Conservation (phyloP, 2,329 filamentous ascomycete genomes). For the Corinectria fuckeliana region DNA sequence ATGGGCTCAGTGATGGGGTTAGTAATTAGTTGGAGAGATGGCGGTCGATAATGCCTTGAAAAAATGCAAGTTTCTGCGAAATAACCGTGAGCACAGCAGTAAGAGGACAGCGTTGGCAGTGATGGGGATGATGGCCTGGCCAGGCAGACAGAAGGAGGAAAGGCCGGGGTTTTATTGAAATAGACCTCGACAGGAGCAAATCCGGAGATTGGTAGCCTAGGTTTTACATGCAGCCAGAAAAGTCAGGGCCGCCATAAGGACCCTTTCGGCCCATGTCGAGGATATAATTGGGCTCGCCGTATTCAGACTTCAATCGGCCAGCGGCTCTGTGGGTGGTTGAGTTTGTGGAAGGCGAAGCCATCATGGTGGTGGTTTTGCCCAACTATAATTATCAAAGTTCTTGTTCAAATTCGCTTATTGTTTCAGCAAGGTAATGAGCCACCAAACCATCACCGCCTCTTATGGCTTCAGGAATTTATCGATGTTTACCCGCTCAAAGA, state of each 20-base stretch:
- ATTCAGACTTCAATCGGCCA: not conserved
- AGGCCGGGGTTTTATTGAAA: not conserved
- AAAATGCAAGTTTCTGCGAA: not conserved
- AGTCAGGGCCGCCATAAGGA: not conserved
- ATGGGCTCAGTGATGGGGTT: not conserved
- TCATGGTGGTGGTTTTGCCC: not conserved
- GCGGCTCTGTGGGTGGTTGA: not conserved
- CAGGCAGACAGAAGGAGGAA: not conserved
- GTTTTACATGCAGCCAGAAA: not conserved
- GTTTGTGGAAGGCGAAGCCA: not conserved
- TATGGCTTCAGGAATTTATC: conserved; percentile 53
- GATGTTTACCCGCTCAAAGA: conserved; percentile 65
- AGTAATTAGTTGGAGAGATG: not conserved
- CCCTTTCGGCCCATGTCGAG: not conserved
- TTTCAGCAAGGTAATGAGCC: not conserved
- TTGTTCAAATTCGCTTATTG: not conserved
- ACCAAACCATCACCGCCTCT: not conserved
- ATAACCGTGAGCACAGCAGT: not conserved
- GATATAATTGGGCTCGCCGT: not conserved
- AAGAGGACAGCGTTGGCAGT: not conserved
- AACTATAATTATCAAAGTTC: not conserved
- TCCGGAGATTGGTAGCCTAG: not conserved
- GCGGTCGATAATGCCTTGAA: not conserved
- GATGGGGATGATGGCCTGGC: not conserved
- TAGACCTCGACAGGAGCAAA: not conserved